Conservation (phyloP, 1,139 yeast species). For the Arxiozyma slooffiae region DNA sequence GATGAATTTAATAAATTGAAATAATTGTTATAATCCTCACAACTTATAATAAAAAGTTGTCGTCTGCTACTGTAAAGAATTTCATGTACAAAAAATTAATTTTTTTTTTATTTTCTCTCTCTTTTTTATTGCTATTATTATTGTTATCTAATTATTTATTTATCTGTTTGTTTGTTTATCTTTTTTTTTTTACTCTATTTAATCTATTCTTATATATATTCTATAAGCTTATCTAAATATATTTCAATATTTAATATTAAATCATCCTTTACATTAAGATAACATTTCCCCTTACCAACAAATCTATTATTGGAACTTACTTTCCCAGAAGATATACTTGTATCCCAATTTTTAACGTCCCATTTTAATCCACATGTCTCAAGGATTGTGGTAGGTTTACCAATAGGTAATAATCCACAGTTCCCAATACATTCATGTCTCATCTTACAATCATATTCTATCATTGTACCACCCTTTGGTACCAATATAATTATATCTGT, state of each 20-base stretch:
- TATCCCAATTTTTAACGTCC: slow-evolving; percentile 71
- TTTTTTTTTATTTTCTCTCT: no score
- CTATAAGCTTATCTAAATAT: slow-evolving; percentile 12
- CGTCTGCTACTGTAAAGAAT: no score
- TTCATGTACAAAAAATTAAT: no score
- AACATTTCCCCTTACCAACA: slow-evolving; percentile 43
- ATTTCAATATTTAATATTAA: slow-evolving; percentile 42
- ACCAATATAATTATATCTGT: slow-evolving; percentile 56
- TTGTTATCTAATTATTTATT: neutral
- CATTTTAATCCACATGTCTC: slow-evolving; percentile 67
- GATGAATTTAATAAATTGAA: slow-evolving; percentile 58
- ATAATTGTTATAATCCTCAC: slow-evolving; percentile 1
- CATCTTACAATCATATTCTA: slow-evolving; percentile 32
- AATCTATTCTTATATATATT: slow-evolving; percentile 9
- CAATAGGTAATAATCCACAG: slow-evolving; percentile 72
- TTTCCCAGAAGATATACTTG: slow-evolving; percentile 48
- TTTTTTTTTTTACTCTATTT: no score
- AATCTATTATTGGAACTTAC: slow-evolving; percentile 74
- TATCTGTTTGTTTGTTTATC: no score
- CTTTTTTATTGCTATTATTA: neutral
- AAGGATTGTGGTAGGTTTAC: slow-evolving; percentile 38
- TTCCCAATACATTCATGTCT: slow-evolving; percentile 37
- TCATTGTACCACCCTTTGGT: slow-evolving; percentile 41
- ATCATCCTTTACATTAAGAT: slow-evolving; percentile 36
- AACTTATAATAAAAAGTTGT: no score